Conservation (phyloP, 169 alveolate species). For the Perkinsus marinus region DNA sequence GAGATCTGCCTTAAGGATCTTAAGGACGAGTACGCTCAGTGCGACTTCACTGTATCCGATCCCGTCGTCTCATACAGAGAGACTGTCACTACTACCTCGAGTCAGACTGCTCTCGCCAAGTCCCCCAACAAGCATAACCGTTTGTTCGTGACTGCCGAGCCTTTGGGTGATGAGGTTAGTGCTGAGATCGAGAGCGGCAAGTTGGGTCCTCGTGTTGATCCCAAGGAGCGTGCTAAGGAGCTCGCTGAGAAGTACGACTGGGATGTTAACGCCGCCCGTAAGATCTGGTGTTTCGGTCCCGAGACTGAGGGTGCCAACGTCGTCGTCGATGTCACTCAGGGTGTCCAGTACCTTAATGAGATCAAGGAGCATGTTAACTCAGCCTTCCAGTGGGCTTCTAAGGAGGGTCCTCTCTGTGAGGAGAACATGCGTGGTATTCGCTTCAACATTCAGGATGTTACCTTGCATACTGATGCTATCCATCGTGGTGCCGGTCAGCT, state of each 20-base stretch:
- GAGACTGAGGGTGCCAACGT: conserved; percentile 94
- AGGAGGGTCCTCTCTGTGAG: conserved; percentile 95
- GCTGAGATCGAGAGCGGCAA: conserved; percentile 88
- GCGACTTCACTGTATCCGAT: conserved; percentile 91
- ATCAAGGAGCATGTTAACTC: conserved; percentile 95
- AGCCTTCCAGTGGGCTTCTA: conserved; percentile 99
- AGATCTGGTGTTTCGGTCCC: conserved; percentile 99
- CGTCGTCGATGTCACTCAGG: conserved; percentile 89
- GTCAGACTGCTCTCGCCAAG: conserved; percentile 86
- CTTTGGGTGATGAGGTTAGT: conserved; percentile 88
- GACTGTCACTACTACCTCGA: conserved; percentile 84
- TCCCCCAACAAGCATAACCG: conserved; percentile 99
- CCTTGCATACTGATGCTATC: conserved; percentile 96
- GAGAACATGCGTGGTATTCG: conserved; percentile 97
- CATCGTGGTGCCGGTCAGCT: conserved; percentile 99
- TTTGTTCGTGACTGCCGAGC: conserved; percentile 85
- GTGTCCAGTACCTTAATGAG: conserved; percentile 94
- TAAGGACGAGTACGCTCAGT: conserved; percentile 94
- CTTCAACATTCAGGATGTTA: conserved; percentile 90
- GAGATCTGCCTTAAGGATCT: conserved; percentile 96
- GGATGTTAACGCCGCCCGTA: conserved; percentile 91
- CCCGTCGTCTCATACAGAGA: conserved; percentile 99
- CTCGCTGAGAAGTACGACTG: conserved; percentile 85
- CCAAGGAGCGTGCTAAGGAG: conserved; percentile 82
- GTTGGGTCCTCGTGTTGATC: conserved; percentile 81